Evolutionary conservation across 2,329 filamentous ascomycete genomes (phyloP).

Genomic region (Microsporum audouinii): DNA sequence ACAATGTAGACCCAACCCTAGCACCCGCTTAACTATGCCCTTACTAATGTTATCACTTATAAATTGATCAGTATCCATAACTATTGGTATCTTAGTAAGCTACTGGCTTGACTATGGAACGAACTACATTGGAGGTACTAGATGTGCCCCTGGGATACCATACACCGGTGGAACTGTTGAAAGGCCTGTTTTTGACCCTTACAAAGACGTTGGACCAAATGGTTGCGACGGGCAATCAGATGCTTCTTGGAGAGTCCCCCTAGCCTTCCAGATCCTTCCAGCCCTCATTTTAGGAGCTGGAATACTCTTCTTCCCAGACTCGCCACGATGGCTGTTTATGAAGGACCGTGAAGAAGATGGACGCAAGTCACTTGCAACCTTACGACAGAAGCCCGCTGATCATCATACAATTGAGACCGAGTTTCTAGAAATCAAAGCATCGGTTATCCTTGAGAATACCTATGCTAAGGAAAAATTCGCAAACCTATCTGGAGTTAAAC

Average conservation of each 20-base stretch:
- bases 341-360: slow-evolving; percentile 41
- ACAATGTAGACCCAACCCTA: slow-evolving; percentile 21
- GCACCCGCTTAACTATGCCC: neutral
- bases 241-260: slow-evolving; percentile 38
- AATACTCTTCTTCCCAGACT: slow-evolving; percentile 44
- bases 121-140: slow-evolving; percentile 34
- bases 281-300: slow-evolving; percentile 30
- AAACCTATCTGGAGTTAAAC: slow-evolving; percentile 19
- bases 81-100: slow-evolving; percentile 28
- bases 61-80: slow-evolving; percentile 31
- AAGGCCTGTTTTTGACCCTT: slow-evolving; percentile 31
- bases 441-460: slow-evolving; percentile 27
- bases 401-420: slow-evolving; percentile 41
- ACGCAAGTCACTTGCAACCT: slow-evolving; percentile 35
- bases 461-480: slow-evolving; percentile 24
- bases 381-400: slow-evolving; percentile 38
- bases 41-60: slow-evolving; percentile 16
- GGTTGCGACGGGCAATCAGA: slow-evolving; percentile 40
- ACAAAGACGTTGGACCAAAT: slow-evolving; percentile 35
- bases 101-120: slow-evolving; percentile 37
- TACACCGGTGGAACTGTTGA: slow-evolving; percentile 36
- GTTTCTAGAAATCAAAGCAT: slow-evolving; percentile 40
- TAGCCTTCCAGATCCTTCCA: slow-evolving; percentile 37
- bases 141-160: slow-evolving; percentile 39
- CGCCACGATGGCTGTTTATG: slow-evolving; percentile 44